phyloP scores from a whole-genome alignment of 2,329 filamentous ascomycete species.

The Hypoxylon sp. region DNA sequence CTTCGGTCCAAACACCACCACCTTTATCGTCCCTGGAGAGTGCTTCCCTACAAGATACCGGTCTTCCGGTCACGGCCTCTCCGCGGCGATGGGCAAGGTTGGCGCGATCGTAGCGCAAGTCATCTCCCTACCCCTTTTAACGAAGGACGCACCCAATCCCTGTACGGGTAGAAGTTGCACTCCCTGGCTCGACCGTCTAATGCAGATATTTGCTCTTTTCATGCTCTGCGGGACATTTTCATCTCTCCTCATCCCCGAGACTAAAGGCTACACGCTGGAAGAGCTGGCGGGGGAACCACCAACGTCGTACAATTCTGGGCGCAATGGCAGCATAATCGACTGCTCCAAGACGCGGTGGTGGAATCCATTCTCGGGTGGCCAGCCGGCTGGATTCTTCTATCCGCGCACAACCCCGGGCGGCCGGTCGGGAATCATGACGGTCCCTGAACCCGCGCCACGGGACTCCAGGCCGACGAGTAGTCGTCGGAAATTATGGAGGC shows the following conservation, averaged over 20 bases:
- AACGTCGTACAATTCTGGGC: slow-evolving; percentile 66
- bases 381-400: slow-evolving; percentile 64
- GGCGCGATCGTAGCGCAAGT: slow-evolving; percentile 76
- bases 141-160: slow-evolving; percentile 63
- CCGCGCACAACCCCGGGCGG: slow-evolving; percentile 52
- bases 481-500: slow-evolving; percentile 40
- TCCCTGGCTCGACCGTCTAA: slow-evolving; percentile 76
- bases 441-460: slow-evolving; percentile 54
- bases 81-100: slow-evolving; percentile 74
- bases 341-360: slow-evolving; percentile 52
- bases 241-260: slow-evolving; percentile 81
- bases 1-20: slow-evolving; percentile 74
- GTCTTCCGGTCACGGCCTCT: slow-evolving; percentile 72
- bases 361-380: slow-evolving; percentile 64
- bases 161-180: slow-evolving; percentile 63
- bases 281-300: slow-evolving; percentile 74
- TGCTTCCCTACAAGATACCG: slow-evolving; percentile 74
- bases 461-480: slow-evolving; percentile 37
- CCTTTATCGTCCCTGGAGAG: slow-evolving; percentile 73
- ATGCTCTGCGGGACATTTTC: slow-evolving; percentile 79
- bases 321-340: slow-evolving; percentile 61
- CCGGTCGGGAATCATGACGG: slow-evolving; percentile 58
- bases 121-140: slow-evolving; percentile 72
- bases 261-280: slow-evolving; percentile 79
- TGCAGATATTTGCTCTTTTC: slow-evolving; percentile 83